Conservation (phyloP, 345 rosid genomes). For the Camelina hispida region DNA sequence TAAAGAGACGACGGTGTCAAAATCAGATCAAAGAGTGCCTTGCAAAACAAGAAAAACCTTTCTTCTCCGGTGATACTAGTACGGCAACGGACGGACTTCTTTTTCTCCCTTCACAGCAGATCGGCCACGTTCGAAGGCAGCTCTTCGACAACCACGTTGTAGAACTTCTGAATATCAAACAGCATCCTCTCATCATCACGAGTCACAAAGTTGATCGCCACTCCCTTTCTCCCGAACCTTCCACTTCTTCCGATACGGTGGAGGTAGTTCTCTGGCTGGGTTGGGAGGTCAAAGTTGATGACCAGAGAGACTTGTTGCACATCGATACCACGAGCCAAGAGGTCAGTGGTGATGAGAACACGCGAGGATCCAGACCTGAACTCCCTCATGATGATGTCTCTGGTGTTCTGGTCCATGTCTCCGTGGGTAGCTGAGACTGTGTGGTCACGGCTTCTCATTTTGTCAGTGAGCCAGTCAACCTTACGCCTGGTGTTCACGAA, state of each 20-base stretch:
- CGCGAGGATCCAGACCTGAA: conserved; percentile 82
- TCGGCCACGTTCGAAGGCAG: conserved; percentile 64
- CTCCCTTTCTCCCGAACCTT: conserved; percentile 80
- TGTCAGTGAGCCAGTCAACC: conserved; percentile 84
- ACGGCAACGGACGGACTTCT: background rate
- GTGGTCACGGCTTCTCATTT: conserved; percentile 71
- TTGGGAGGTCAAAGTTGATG: conserved; percentile 71
- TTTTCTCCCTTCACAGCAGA: conserved; percentile 49
- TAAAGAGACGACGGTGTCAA: conserved; percentile 9
- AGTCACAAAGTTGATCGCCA: conserved; percentile 67
- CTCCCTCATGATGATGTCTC: conserved; percentile 79
- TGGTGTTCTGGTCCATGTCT: conserved; percentile 79
- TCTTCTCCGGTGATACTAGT: conserved; percentile 41
- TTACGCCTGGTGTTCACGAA: conserved; percentile 76
- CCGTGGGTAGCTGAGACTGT: conserved; percentile 81
- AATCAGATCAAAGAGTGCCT: conserved; percentile 48
- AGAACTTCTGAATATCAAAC: conserved; percentile 67
- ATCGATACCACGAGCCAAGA: conserved; percentile 79
- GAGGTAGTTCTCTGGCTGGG: conserved; percentile 77
- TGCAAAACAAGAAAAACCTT: conserved; percentile 37
- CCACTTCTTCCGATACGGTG: conserved; percentile 82
- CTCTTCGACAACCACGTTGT: conserved; percentile 64
- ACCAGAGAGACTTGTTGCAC: conserved; percentile 80
- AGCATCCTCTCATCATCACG: conserved; percentile 66
- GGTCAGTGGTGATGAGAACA: conserved; percentile 74